phyloP scores from a whole-genome alignment of 768 basidiomycete species.

The Auricularia heimuer region DNA sequence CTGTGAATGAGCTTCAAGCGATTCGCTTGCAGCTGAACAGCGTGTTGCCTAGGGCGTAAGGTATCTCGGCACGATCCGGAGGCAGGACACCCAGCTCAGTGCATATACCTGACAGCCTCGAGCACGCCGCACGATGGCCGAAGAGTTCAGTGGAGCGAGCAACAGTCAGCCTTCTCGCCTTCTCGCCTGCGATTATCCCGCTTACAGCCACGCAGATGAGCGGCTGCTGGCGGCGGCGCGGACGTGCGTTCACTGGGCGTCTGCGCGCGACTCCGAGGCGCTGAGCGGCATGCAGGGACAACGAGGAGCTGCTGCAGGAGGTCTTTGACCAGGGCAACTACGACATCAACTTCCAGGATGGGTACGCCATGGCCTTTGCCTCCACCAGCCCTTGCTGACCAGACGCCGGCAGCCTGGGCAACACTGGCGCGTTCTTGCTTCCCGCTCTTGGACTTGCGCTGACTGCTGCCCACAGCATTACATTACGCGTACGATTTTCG shows the following conservation, averaged over 20 bases:
- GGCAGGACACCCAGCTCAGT: too few species aligned
- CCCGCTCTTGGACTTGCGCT: slow-evolving; percentile 10
- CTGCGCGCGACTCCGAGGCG: too few species aligned
- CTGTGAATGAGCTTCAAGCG: too few species aligned
- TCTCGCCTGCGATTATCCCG: too few species aligned
- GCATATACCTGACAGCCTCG: too few species aligned
- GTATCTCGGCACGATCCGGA: too few species aligned
- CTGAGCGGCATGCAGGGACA: slow-evolving; percentile 30
- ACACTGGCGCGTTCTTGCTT: slow-evolving; percentile 50
- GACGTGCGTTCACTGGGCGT: neutral
- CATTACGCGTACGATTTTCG: slow-evolving; percentile 53
- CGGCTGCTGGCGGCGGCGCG: neutral
- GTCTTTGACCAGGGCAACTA: slow-evolving; percentile 44
- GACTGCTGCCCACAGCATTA: slow-evolving; percentile 34
- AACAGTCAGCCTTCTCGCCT: too few species aligned
- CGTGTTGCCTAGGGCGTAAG: too few species aligned
- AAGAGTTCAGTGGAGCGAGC: too few species aligned
- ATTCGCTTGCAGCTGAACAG: too few species aligned
- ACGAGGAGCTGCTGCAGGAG: slow-evolving; percentile 55
- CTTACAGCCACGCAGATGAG: neutral
- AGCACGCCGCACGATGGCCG: too few species aligned
- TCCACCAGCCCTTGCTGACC: slow-evolving; percentile 7
- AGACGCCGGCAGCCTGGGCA: slow-evolving; percentile 40
- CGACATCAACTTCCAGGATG: slow-evolving; percentile 71
- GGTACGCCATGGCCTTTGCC: slow-evolving; percentile 37